Evolutionary conservation across 371 early-diverging fungal genomes (phyloP).

Genomic region (Dichotomocladium elegans): DNA sequence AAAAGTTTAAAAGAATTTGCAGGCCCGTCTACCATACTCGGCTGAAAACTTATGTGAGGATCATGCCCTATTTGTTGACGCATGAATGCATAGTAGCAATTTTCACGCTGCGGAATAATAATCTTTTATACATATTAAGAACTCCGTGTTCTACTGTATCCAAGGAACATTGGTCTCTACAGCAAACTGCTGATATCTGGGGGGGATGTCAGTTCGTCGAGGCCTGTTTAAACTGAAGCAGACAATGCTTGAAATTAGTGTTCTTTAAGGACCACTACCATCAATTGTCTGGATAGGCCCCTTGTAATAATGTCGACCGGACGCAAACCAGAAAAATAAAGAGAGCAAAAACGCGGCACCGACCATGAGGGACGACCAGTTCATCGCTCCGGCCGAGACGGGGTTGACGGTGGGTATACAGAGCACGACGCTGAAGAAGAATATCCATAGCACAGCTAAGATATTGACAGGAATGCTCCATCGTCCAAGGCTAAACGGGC

Average conservation of each 20-base stretch:
- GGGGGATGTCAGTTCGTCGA: background rate
- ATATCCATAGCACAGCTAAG: constrained; percentile 18
- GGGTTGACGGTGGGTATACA: constrained; percentile 14
- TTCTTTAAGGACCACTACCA: background rate
- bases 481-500: constrained; percentile 18
- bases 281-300: constrained; percentile 23
- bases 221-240: background rate
- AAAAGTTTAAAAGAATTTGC: no score
- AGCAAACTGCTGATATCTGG: no score
- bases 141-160: no score
- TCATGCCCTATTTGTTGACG: background rate
- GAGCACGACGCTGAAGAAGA: constrained; percentile 19
- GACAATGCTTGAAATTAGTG: background rate
- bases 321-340: constrained; percentile 11
- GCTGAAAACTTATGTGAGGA: no score
- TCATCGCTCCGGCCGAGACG: constrained; percentile 12
- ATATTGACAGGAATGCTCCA: constrained; percentile 16
- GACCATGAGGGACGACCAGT: constrained; percentile 18
- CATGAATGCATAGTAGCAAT: background rate
- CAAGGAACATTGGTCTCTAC: no score
- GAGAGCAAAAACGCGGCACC: constrained; percentile 14
- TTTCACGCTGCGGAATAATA: background rate
- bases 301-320: constrained; percentile 14
- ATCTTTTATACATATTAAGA: background rate
- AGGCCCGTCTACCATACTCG: no score